Base-by-base conservation (phyloP, 176 grass and related monocot genomes). In the Otatea glauca region DNA sequence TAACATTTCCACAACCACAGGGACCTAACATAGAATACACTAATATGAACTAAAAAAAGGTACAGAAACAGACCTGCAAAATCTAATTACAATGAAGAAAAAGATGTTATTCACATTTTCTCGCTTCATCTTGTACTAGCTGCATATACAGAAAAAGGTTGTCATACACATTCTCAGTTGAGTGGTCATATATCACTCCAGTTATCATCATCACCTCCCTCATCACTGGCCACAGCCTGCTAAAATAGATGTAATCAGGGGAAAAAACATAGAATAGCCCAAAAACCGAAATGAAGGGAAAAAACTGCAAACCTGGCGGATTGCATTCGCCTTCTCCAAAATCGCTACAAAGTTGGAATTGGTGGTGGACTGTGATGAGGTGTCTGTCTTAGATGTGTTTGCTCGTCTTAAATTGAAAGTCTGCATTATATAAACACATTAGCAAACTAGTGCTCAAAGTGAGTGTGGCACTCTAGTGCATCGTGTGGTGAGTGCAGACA, bases 311-410 rank as follows among this genome's bases (percentile, higher is more conserved):
- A 99, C 97, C 97, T 99, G 97, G 53, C 97, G 97, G 81, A 99
- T 96, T 38, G 97, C 97, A 89, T 90, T 92, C 12, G 97, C 97
- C 80, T 99, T 99, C 79, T 99, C 83, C 82, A 99, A 88, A 84
- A 99, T 96, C n/a, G 93, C 92, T 72, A 87, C 86, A 69, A 99
- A 88, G 3, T 45, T 99, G 74, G 76, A 87, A 88, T 91, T 94
- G 51, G 93, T 63, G 0, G 91, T 80, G 78, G 88, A 86, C 62
- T 92, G 81, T 2, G 84, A 79, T 86, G 89, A 79, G 10, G 70
- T 23, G 68, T 76, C 84, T 65, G 89, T 69, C 88, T 95, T 95
- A 47, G 96, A 88, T 80, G 68, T 74, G 39, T 81, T 84, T 67
- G 88, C 89, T 37, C 83, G 83, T 68, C 89, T 95, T 81, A 98